These are phyloP conservation scores for Trichosporon inkin DNA, from an alignment of 1,284 basidiomycete species.

Conservation along the genomic window DNA sequence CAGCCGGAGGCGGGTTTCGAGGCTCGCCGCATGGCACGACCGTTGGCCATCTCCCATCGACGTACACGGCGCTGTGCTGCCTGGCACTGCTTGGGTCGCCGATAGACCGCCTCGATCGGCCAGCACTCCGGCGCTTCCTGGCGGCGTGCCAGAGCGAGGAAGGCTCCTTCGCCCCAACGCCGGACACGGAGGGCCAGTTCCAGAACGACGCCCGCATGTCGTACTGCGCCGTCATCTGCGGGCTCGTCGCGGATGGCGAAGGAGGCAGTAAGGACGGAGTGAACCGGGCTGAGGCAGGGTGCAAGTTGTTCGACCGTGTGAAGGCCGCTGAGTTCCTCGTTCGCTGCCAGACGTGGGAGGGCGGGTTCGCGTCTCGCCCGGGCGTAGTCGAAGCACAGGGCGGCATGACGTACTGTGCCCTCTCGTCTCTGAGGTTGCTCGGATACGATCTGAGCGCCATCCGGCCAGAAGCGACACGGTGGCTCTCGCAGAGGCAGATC, in stretches of 20 bases:
- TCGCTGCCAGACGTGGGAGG: constrained; percentile 74
- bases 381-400: constrained; percentile 78
- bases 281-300: not conserved
- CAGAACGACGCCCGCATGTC: constrained; percentile 60
- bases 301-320: constrained; percentile 52
- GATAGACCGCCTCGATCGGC: constrained; percentile 62
- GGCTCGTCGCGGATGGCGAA: constrained; percentile 63
- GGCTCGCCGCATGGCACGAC: constrained; percentile 65
- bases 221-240: constrained; percentile 60
- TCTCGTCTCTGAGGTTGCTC: constrained; percentile 68
- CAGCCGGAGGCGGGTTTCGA: constrained; percentile 66
- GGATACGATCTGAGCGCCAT: constrained; percentile 8
- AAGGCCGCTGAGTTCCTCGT: constrained; percentile 58
- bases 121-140: constrained; percentile 62
- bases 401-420: constrained; percentile 86
- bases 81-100: constrained; percentile 80
- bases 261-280: constrained; percentile 52
- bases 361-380: constrained; percentile 80
- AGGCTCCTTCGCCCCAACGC: constrained; percentile 76
- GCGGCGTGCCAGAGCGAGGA: constrained; percentile 67
- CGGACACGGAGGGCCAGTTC: constrained; percentile 44
- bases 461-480: constrained; percentile 56
- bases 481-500: constrained; percentile 70
- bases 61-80: constrained; percentile 77
- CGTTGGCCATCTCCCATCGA: constrained; percentile 80